Percentiles rank a stretch among this genome's conserved stretches.
Evolutionary conservation across 1,284 basidiomycete genomes (phyloP).

Genomic region (Ceratorhiza oryzae-sativae): DNA sequence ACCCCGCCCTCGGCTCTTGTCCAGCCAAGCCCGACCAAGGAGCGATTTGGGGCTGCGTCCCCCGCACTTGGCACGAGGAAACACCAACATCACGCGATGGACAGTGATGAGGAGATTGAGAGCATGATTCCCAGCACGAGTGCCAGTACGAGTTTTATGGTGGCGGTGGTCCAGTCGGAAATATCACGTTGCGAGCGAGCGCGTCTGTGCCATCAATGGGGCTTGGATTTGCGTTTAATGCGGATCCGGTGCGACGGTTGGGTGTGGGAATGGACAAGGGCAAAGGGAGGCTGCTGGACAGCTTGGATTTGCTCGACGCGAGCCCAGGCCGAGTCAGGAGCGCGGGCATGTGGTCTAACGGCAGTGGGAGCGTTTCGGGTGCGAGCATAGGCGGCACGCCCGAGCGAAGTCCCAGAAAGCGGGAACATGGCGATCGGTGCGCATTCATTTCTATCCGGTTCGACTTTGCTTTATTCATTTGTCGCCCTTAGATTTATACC

Average conservation of each 20-base stretch:
- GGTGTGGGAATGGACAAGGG: constrained; percentile 19
- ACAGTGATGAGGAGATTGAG: constrained; percentile 35
- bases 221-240: constrained; percentile 8
- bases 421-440: constrained; percentile 33
- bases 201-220: constrained; percentile 7
- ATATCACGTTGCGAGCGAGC: constrained; percentile 7
- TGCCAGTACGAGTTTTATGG: constrained; percentile 8
- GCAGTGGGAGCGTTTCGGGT: constrained; percentile 20
- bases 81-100: background rate
- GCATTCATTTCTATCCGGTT: constrained; percentile 1
- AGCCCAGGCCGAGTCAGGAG: constrained; percentile 4
- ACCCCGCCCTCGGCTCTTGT: constrained; percentile 33
- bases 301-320: constrained; percentile 10
- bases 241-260: background rate
- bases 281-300: constrained; percentile 25
- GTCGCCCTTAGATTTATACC: constrained; percentile 13
- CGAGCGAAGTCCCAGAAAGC: constrained; percentile 27
- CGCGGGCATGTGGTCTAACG: constrained; percentile 22
- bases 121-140: constrained; percentile 2
- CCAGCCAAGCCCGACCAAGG: constrained; percentile 23
- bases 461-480: background rate
- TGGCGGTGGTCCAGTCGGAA: background rate
- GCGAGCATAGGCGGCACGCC: constrained; percentile 24
- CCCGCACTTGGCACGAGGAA: background rate
- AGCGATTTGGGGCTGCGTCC: background rate